These are phyloP conservation scores for Neophaeococcomyces mojaviensis DNA, from an alignment of 2,329 filamentous ascomycete species.

Conservation along the genomic window DNA sequence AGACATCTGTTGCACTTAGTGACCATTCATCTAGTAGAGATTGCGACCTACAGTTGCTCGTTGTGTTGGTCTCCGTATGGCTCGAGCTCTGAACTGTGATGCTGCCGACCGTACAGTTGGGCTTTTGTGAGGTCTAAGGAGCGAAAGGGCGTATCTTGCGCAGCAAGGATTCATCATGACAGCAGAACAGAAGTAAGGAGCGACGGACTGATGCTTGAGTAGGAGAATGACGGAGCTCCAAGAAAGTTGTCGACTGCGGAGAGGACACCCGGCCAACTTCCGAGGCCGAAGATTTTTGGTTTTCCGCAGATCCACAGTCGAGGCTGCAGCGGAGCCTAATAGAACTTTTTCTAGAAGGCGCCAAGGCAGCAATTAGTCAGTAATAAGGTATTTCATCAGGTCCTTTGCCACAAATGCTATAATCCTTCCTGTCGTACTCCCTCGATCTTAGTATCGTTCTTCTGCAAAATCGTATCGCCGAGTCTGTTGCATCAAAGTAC, in stretches of 20 bases:
- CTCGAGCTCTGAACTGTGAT: neutral
- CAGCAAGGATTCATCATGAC: conserved; percentile 20
- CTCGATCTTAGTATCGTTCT: neutral
- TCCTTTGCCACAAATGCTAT: neutral
- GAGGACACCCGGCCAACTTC: neutral
- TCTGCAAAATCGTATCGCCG: no score
- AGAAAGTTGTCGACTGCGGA: neutral
- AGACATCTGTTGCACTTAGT: conserved; percentile 35
- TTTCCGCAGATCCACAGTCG: neutral
- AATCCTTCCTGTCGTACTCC: neutral
- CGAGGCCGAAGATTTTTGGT: neutral
- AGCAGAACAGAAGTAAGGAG: neutral
- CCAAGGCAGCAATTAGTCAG: conserved; percentile 1
- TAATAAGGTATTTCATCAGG: neutral
- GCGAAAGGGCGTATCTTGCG: conserved; percentile 18
- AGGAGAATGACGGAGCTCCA: neutral
- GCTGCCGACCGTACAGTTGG: conserved; percentile 9
- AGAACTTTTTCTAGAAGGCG: neutral
- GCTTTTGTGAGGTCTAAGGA: conserved; percentile 10
- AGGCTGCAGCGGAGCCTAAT: neutral
- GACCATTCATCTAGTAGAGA: neutral
- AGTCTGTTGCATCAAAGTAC: no score
- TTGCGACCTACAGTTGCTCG: neutral
- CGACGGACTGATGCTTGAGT: neutral
- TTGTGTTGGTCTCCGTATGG: neutral